A percentile compares a stretch with the other conserved stretches of the same genome.
Evolutionary conservation across 2,329 filamentous ascomycete genomes (phyloP).

Genomic region (Phaeophleospora eucalypticola): DNA sequence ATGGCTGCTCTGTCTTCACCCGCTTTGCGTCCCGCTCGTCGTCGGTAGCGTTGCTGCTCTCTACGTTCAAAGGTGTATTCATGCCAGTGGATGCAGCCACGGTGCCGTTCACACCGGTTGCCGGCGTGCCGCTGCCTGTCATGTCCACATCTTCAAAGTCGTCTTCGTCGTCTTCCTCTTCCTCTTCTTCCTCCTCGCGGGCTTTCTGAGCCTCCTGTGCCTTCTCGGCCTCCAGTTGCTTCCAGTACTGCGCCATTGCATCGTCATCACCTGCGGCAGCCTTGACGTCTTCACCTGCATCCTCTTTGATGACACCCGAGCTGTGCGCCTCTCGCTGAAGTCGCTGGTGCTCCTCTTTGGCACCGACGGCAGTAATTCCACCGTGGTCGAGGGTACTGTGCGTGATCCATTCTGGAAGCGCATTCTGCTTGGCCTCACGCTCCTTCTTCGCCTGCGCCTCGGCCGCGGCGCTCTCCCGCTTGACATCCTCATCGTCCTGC

Average conservation of each 20-base stretch:
- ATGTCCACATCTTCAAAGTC: constrained; percentile 55
- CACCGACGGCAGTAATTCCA: constrained; percentile 44
- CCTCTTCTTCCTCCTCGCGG: constrained; percentile 49
- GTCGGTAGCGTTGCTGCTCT: constrained; percentile 33
- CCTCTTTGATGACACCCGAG: constrained; percentile 41
- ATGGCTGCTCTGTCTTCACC: constrained; percentile 54
- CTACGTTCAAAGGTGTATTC: constrained; percentile 22
- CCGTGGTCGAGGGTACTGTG: constrained; percentile 34
- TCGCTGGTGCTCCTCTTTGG: constrained; percentile 37
- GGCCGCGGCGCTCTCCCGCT: constrained; percentile 30
- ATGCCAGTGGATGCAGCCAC: constrained; percentile 28
- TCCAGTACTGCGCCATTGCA: constrained; percentile 64
- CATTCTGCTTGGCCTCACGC: constrained; percentile 34
- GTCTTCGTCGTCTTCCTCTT: constrained; percentile 47
- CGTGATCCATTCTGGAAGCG: constrained; percentile 35
- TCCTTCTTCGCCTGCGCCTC: constrained; percentile 29
- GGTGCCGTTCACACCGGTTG: constrained; percentile 23
- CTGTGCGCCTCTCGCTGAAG: constrained; percentile 33
- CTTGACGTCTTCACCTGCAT: constrained; percentile 41
- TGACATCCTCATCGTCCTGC: constrained; percentile 34
- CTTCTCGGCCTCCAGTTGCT: constrained; percentile 60
- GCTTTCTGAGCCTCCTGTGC: constrained; percentile 38
- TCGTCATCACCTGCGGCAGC: constrained; percentile 42
- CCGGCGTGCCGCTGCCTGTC: constrained; percentile 35
- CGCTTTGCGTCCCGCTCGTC: constrained; percentile 56